Conservation (phyloP, 805 yeast genomes). For the Hanseniaspora guilliermondii region DNA sequence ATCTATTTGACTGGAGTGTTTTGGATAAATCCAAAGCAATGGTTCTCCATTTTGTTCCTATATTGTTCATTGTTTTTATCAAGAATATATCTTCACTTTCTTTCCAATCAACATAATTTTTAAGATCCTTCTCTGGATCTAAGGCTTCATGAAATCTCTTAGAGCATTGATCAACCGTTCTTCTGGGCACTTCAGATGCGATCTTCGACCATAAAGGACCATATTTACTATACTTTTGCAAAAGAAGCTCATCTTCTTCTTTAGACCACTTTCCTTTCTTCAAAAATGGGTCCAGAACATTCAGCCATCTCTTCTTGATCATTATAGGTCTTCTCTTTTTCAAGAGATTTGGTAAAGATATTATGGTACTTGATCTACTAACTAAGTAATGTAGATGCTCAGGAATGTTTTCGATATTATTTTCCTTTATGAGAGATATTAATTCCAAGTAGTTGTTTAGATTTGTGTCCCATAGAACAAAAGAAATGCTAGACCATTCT, state of each 20-base stretch:
- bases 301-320: conserved; percentile 78
- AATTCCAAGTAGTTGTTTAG: not conserved
- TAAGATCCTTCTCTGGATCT: conserved; percentile 59
- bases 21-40: conserved; percentile 34
- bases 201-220: conserved; percentile 86
- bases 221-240: conserved; percentile 49
- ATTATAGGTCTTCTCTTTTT: conserved; percentile 60
- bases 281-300: conserved; percentile 70
- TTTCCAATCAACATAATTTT: conserved; percentile 69
- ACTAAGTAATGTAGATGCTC: conserved; percentile 2
- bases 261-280: conserved; percentile 79
- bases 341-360: conserved; percentile 14
- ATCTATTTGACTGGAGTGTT: conserved; percentile 58
- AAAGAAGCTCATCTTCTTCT: conserved; percentile 58
- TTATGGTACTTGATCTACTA: not conserved
- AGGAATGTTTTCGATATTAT: not conserved
- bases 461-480: conserved; percentile 4
- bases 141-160: conserved; percentile 80
- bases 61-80: conserved; percentile 50
- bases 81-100: conserved; percentile 60
- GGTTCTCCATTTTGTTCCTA: conserved; percentile 84
- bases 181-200: conserved; percentile 59
- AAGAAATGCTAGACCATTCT: conserved; percentile 4
- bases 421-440: not conserved
- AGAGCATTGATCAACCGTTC: conserved; percentile 93